These are phyloP conservation scores for Candida hungchunana DNA, from an alignment of 805 yeast species.

Conservation along the genomic window DNA sequence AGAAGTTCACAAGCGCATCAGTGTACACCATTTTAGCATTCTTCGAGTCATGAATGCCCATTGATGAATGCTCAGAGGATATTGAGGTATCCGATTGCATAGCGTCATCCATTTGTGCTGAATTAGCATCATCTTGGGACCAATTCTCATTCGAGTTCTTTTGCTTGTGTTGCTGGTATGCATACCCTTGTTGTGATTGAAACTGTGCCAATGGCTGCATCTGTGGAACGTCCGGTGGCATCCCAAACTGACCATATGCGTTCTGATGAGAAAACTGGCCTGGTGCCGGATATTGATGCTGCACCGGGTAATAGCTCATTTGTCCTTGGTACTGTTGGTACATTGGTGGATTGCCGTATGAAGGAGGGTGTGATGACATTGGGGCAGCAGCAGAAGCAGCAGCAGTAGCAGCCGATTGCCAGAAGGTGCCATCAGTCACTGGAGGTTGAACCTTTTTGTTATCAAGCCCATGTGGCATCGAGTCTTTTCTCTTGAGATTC, in stretches of 20 bases:
- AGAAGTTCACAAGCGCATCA: constrained; percentile 43
- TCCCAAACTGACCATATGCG: constrained; percentile 23
- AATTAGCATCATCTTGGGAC: constrained; percentile 31
- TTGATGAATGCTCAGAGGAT: constrained; percentile 33
- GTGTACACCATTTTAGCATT: constrained; percentile 34
- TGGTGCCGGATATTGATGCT: too few relatives aligned
- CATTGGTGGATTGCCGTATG: constrained; percentile 11
- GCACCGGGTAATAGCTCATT: too few relatives aligned
- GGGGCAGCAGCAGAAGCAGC: too few relatives aligned
- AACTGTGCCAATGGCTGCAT: constrained; percentile 25
- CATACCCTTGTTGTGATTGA: constrained; percentile 10
- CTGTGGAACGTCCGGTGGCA: constrained; percentile 21
- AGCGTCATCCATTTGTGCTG: constrained; percentile 27
- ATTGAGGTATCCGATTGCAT: constrained; percentile 38
- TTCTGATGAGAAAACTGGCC: constrained; percentile 24
- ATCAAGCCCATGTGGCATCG: too few relatives aligned
- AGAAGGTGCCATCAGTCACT: constrained; percentile 5
- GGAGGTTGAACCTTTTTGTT: neutral
- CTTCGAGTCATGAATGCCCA: constrained; percentile 9
- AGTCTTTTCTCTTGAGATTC: too few relatives aligned
- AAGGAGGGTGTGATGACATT: too few relatives aligned
- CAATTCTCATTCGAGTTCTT: constrained; percentile 26
- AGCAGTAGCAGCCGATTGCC: constrained; percentile 11
- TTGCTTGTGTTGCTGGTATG: constrained; percentile 25
- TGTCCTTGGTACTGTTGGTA: constrained; percentile 23